Percentiles rank a stretch among this genome's conserved stretches.
Conservation (phyloP, 164 flowering plant genomes). For the Santalum album region DNA sequence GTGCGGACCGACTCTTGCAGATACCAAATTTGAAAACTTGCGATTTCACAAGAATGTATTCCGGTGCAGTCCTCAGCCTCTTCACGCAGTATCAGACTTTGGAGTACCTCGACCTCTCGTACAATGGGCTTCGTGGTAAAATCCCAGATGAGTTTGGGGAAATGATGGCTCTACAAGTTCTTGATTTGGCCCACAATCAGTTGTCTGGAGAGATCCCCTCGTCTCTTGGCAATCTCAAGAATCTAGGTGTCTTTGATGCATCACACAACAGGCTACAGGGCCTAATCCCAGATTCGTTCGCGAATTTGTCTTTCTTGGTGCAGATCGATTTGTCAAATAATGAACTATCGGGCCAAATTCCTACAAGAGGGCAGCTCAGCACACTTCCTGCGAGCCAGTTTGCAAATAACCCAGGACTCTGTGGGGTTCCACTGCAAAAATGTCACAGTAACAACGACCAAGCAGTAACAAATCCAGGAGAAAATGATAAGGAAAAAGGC, state of each 20-base stretch:
- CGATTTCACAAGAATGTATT: constrained; percentile 69
- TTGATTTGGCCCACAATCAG: constrained; percentile 63
- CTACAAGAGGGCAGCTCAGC: constrained; percentile 72
- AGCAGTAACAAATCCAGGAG: constrained; percentile 9
- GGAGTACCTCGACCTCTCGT: constrained; percentile 92
- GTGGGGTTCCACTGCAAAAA: constrained; percentile 78
- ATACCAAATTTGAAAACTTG: constrained; percentile 67
- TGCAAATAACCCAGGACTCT: constrained; percentile 82
- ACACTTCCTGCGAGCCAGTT: constrained; percentile 80
- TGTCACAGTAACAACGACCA: constrained; percentile 27
- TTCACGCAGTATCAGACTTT: constrained; percentile 67
- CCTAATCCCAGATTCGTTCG: constrained; percentile 74
- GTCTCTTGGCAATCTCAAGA: constrained; percentile 50
- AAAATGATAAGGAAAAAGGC: constrained; percentile 9
- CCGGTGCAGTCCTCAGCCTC: constrained; percentile 64
- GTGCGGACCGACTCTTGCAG: constrained; percentile 67
- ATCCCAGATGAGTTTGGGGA: constrained; percentile 80
- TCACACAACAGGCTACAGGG: constrained; percentile 81
- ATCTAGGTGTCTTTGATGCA: constrained; percentile 80
- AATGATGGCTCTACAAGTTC: constrained; percentile 69
- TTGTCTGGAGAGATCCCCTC: constrained; percentile 78
- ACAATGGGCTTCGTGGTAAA: constrained; percentile 62
- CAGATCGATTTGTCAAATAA: constrained; percentile 78
- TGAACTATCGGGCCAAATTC: constrained; percentile 72
- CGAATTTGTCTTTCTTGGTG: constrained; percentile 68